Percentiles rank a stretch among this genome's conserved stretches.
Conservation (phyloP, 179 eudicot species). For the Amaranthus tricolor region DNA sequence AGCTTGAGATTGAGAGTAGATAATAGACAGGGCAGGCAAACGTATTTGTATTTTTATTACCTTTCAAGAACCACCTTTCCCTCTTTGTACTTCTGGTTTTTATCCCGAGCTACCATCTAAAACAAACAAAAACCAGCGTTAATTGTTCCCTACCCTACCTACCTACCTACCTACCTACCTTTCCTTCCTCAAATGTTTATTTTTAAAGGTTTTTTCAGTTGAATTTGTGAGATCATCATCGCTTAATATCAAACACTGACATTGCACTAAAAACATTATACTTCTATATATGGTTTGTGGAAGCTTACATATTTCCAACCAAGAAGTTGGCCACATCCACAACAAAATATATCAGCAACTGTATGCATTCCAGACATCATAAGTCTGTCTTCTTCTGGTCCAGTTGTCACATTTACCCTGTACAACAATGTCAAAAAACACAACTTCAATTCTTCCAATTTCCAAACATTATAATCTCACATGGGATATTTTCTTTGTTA, state of each 20-base stretch:
- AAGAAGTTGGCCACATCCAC: conserved; percentile 47
- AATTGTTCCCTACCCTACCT: too few species aligned
- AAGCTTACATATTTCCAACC: conserved; percentile 55
- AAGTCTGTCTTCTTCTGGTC: conserved; percentile 42
- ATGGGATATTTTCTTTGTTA: not conserved
- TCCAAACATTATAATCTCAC: conserved; percentile 1
- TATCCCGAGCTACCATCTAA: conserved; percentile 39
- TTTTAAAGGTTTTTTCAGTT: not conserved
- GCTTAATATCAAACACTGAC: not conserved
- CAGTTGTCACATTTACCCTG: conserved; percentile 42
- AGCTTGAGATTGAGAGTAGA: too few species aligned
- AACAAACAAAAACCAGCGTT: not conserved
- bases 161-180: too few species aligned
- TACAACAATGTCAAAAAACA: conserved; percentile 1
- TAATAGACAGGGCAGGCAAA: not conserved
- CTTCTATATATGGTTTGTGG: not conserved
- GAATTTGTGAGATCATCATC: not conserved
- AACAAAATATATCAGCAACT: conserved; percentile 46
- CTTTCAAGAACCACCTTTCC: conserved; percentile 44
- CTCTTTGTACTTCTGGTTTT: conserved; percentile 39
- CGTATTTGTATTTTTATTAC: conserved; percentile 14
- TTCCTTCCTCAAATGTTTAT: too few species aligned
- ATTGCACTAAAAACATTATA: not conserved
- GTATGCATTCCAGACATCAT: conserved; percentile 52
- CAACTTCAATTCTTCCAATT: not conserved